Evolutionary conservation across 2,329 filamentous ascomycete species (phyloP), one percentile per base, ranked within the genome.

Genomic region (Cucurbitaria berberidis): DNA sequence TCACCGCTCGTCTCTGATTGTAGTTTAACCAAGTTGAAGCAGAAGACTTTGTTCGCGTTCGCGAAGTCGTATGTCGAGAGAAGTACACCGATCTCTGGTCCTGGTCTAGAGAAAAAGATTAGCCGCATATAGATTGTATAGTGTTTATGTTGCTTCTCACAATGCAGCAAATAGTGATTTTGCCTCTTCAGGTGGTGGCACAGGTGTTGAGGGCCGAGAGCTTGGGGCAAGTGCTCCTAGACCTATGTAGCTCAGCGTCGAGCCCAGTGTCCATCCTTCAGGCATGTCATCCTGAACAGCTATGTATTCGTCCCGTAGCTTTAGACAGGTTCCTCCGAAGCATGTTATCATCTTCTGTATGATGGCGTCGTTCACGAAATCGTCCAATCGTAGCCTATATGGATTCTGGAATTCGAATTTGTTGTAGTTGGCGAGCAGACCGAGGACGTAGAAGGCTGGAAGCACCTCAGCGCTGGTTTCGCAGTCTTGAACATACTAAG

Each of bases 321-420:
- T 78, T 44, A 82, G 80, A 66, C 90, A 96, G 0, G 89, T 87
- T 50, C 84, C 79, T 2, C 92, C 91, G 19, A 96, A 84, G 51
- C 89, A 89, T 44, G 81, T 81, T 39, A 96, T 86, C 59, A 96
- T 90, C 68, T 90, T 91, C 54, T 88, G 84, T 66, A 98, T 97
- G 2, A 89, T 89, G 0, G 83, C 80, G 69, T 98, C 93, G 70
- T 99, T 96, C 67, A 97, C 91, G 75, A 98, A 98, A 74, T 98
- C 93, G 66, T 93, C 92, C 15, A 99, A 83, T 24, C 93, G 89
- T 58, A 96, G 80, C 66, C 95, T 89, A 67, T 99, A 99, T 0
- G 93, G 93, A 65, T 99, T 99, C 72, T 96, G 93, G 51, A 96
- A 93, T 75, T 99, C 95, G 69, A 99, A 99, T 75, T 98, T 99